Conservation (phyloP, 345 rosid species). For the Populus ilicifolia region DNA sequence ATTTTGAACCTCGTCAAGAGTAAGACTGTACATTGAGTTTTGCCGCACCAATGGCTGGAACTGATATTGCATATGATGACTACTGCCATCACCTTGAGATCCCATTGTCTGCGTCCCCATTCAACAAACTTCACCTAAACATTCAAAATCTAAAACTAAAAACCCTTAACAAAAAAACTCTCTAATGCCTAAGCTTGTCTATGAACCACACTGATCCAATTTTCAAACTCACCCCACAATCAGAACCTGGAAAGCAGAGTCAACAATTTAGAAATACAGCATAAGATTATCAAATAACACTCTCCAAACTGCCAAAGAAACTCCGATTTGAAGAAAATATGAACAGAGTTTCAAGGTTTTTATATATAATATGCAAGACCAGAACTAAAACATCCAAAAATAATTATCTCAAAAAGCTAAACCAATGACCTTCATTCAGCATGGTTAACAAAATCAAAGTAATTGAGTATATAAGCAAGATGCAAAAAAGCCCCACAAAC, state of each 20-base stretch:
- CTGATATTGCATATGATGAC: slow-evolving; percentile 53
- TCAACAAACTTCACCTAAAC: slow-evolving; percentile 18
- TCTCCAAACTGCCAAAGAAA: neutral
- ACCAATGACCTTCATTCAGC: neutral
- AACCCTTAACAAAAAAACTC: neutral
- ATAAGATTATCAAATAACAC: neutral
- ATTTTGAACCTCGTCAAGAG: slow-evolving; percentile 91
- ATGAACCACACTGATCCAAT: neutral
- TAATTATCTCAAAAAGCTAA: neutral
- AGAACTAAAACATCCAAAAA: neutral
- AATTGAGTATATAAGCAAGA: neutral
- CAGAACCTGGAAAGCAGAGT: slow-evolving; percentile 14
- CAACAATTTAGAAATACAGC: neutral
- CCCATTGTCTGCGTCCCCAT: slow-evolving; percentile 60
- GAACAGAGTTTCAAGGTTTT: neutral
- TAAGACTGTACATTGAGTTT: slow-evolving; percentile 75
- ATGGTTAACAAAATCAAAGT: neutral
- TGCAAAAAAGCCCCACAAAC: neutral
- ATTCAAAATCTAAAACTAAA: slow-evolving; percentile 1
- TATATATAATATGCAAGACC: neutral
- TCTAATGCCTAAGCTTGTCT: neutral
- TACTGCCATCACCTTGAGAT: slow-evolving; percentile 51
- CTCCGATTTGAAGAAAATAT: neutral
- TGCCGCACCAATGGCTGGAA: slow-evolving; percentile 63
- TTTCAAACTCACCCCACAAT: neutral